phyloP scores from a whole-genome alignment of 441 rosid species.

The Gossypium gossypioides region DNA sequence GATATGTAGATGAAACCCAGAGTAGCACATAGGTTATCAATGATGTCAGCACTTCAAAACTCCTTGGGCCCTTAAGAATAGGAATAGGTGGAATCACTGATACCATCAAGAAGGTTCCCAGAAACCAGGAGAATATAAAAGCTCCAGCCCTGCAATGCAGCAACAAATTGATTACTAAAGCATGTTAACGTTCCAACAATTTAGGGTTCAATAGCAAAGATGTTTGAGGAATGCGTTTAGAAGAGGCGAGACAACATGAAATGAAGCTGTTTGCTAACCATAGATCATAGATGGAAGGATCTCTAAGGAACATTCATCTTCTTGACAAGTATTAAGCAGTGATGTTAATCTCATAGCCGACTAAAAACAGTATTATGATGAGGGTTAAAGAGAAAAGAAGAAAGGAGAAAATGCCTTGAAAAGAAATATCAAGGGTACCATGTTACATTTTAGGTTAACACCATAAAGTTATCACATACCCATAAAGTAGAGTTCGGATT shows the following conservation, averaged over 20 bases:
- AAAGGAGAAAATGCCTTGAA: not conserved
- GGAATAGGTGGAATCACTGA: constrained; percentile 70
- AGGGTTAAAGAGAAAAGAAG: not conserved
- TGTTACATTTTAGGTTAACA: not conserved
- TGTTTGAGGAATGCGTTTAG: not conserved
- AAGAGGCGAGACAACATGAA: not conserved
- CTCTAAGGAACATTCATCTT: not conserved
- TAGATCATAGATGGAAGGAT: not conserved
- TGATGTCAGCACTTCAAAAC: constrained; percentile 79
- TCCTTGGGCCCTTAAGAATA: constrained; percentile 60
- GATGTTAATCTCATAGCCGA: not conserved
- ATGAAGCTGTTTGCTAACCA: not conserved
- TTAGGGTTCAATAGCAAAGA: not conserved
- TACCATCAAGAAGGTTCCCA: constrained; percentile 93
- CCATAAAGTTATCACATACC: constrained; percentile 32
- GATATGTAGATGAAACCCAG: constrained; percentile 80
- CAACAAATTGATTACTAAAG: constrained; percentile 17
- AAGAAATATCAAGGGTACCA: not conserved
- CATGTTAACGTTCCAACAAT: not conserved
- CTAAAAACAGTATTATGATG: not conserved
- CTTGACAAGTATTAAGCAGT: not conserved
- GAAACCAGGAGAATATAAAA: constrained; percentile 72
- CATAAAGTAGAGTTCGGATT: constrained; percentile 61
- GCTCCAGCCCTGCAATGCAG: constrained; percentile 61
- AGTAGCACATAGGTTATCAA: constrained; percentile 70